Evolutionary conservation across 352 stramenopile genomes (phyloP), one percentile per base, ranked within the genome.

Genomic region (Phytophthora brassicae): DNA sequence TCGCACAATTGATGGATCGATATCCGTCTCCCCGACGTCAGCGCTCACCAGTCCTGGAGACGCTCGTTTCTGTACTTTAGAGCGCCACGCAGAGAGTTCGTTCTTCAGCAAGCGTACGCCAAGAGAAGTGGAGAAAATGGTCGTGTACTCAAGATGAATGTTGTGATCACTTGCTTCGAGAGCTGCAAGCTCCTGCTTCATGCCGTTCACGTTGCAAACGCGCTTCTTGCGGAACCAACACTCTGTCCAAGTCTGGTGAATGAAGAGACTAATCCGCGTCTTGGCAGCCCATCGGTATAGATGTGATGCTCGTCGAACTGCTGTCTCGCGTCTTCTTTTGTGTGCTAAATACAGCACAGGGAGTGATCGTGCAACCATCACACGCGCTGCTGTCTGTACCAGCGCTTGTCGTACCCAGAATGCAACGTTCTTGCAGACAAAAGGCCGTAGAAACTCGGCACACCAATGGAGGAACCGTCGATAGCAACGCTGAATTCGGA

Each of bases 211-310:
- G 24, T 84, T 84, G 2, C 9, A 13, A 16, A 48, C 54, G 4
- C 75, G 70, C 23, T 79, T 70, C 12, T 45, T 41, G 2, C 31
- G 62, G n/a, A 84, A 71, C 72, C 72, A 84, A 22, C 43, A 3
- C 2, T 63, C 36, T 17, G 54, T 69, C 75, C 75, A 84, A 0
- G 65, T 49, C 33, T 69, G 47, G 35, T 84, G 75, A 5, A 80
- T 59, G 20, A 84, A 84, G 11, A 79, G 24, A 48, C 70, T 69
- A 4, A 84, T 70, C 6, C 69, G 63, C 0, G 75, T 84, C 53
- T 84, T 84, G 13, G 75, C 67, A 11, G 31, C 57, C 70, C 70
- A 84, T 2, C 75, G 70, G 29, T 36, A 41, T 8, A 81, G 17
- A 24, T 73, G 51, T 14, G n/a, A 23, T 9, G 45, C 66, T 0